Evolutionary conservation across 202 grass and related monocot species (phyloP).

Genomic region (Zizania palustris): DNA sequence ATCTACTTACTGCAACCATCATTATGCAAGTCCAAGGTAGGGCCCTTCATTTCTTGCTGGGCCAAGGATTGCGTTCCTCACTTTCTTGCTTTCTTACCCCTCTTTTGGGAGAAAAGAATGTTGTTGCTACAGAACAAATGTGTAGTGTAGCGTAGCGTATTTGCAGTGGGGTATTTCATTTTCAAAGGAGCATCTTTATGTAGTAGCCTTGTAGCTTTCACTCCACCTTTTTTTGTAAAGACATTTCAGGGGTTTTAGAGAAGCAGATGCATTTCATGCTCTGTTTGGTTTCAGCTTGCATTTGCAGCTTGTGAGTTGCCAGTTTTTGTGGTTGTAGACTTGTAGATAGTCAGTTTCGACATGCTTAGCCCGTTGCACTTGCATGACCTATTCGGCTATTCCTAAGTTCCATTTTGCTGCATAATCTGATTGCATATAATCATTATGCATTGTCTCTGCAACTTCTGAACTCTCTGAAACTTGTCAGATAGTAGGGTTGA

Average conservation of each 20-base stretch:
- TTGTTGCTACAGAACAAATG: conserved; percentile 46
- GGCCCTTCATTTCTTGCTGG: conserved; percentile 40
- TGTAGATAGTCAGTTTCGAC: not conserved
- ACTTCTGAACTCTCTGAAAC: conserved; percentile 45
- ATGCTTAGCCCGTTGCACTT: conserved; percentile 11
- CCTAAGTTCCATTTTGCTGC: conserved; percentile 18
- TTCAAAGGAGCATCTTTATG: conserved; percentile 46
- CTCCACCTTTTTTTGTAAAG: conserved; percentile 6
- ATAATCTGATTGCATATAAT: conserved; percentile 19
- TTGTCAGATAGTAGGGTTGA: conserved; percentile 28
- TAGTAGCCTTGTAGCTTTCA: conserved; percentile 34
- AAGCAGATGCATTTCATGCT: conserved; percentile 21
- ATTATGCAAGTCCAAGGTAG: conserved; percentile 41
- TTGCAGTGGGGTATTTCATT: conserved; percentile 50
- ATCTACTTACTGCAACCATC: conserved; percentile 39
- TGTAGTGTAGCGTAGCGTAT: conserved; percentile 34
- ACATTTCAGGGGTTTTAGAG: conserved; percentile 38
- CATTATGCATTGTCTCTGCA: not conserved
- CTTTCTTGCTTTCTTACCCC: conserved; percentile 32
- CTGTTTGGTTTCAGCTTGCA: conserved; percentile 10
- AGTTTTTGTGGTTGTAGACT: conserved; percentile 20
- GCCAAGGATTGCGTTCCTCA: conserved; percentile 42
- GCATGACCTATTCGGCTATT: conserved; percentile 29
- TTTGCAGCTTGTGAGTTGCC: conserved; percentile 4
- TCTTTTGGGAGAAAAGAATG: conserved; percentile 37